Evolutionary conservation across 352 stramenopile species (phyloP).

Genomic region (Phytopythium vexans): DNA sequence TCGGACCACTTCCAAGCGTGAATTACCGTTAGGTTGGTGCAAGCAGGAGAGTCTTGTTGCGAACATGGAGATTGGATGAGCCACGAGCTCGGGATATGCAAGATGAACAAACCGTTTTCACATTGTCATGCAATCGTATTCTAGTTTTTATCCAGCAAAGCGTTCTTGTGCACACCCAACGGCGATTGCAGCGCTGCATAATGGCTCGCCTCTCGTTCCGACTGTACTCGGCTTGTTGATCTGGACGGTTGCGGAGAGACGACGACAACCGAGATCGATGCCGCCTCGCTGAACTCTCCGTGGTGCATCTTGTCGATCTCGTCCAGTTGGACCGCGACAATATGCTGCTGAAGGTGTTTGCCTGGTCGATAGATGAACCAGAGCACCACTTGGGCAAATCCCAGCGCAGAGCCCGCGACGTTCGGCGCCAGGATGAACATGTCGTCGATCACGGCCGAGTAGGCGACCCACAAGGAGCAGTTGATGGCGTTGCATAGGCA

Average conservation of each 20-base stretch:
- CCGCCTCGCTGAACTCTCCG: conserved; percentile 1
- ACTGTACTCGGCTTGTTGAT: background rate
- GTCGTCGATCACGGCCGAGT: conserved; percentile 12
- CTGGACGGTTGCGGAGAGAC: background rate
- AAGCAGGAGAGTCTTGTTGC: too few species aligned
- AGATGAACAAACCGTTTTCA: too few species aligned
- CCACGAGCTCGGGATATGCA: too few species aligned
- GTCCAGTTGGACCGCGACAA: conserved; percentile 1
- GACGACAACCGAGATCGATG: conserved; percentile 1
- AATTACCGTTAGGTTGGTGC: too few species aligned
- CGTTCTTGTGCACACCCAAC: background rate
- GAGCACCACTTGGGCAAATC: conserved; percentile 14
- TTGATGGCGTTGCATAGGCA: conserved; percentile 21
- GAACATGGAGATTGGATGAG: too few species aligned
- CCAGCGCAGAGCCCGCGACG: conserved; percentile 11
- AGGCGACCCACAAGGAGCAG: conserved; percentile 20
- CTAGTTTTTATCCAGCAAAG: background rate
- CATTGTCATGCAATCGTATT: background rate
- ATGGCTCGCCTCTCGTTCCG: background rate
- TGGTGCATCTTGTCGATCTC: conserved; percentile 5
- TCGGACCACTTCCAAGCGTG: too few species aligned
- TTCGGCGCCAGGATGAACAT: conserved; percentile 31
- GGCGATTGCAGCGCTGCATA: background rate
- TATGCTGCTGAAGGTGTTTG: conserved; percentile 1
- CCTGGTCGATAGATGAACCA: conserved; percentile 21